These are phyloP conservation scores for Phytophthora rubi DNA, from an alignment of 352 stramenopile genomes.

Conservation along the genomic window DNA sequence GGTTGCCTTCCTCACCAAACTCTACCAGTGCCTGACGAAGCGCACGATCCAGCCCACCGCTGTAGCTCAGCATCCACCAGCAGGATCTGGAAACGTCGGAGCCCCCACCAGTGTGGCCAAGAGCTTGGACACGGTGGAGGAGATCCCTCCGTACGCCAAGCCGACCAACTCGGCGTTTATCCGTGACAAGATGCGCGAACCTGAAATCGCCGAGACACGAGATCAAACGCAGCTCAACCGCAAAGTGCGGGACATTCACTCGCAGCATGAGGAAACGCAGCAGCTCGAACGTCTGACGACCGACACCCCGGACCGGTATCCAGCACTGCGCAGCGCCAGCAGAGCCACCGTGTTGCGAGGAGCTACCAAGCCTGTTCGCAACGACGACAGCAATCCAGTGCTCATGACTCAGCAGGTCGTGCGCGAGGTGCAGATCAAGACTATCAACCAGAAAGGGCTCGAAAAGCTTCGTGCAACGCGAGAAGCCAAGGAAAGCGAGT, in stretches of 20 bases:
- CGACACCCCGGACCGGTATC: constrained; percentile 64
- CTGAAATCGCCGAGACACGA: constrained; percentile 73
- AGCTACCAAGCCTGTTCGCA: constrained; percentile 70
- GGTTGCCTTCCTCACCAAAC: constrained; percentile 84
- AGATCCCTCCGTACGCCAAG: constrained; percentile 84
- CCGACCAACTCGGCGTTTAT: constrained; percentile 85
- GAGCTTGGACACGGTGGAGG: constrained; percentile 37
- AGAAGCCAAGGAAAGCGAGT: constrained; percentile 68
- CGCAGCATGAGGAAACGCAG: constrained; percentile 79
- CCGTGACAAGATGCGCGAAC: constrained; percentile 78
- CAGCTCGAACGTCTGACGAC: constrained; percentile 81
- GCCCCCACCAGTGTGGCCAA: constrained; percentile 36
- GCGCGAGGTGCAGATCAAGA: constrained; percentile 91
- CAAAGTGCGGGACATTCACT: constrained; percentile 67
- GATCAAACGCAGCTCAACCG: constrained; percentile 76
- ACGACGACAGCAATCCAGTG: constrained; percentile 61
- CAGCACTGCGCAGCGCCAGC: constrained; percentile 61
- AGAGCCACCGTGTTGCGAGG: constrained; percentile 70
- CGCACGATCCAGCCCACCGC: constrained; percentile 78
- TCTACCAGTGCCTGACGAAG: constrained; percentile 93
- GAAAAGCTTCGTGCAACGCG: constrained; percentile 82
- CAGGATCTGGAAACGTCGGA: constrained; percentile 16
- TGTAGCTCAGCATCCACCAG: constrained; percentile 11
- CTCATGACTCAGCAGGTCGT: constrained; percentile 79
- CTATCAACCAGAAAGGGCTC: constrained; percentile 85